Evolutionary conservation across 2,329 filamentous ascomycete genomes (phyloP).

Genomic region (Ophiostoma montium): DNA sequence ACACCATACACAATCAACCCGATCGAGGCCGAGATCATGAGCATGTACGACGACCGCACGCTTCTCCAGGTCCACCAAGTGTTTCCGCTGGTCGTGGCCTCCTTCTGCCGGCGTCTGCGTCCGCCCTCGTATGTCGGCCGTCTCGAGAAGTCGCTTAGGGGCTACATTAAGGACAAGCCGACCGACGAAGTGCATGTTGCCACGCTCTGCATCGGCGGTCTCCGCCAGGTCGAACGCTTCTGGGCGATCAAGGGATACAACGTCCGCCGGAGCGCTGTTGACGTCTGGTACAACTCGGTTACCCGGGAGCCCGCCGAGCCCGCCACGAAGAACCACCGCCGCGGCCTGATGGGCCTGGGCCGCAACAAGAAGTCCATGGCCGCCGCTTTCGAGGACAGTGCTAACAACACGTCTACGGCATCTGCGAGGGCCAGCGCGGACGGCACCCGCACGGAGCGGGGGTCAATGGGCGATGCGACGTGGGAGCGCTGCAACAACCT

Average conservation of each 20-base stretch:
- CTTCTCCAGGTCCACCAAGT: slow-evolving; percentile 49
- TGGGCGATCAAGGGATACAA: slow-evolving; percentile 57
- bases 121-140: slow-evolving; percentile 51
- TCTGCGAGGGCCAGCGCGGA: not conserved
- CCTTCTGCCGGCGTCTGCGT: slow-evolving; percentile 46
- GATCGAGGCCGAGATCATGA: slow-evolving; percentile 47
- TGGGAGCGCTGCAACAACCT: slow-evolving; percentile 23
- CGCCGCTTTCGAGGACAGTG: slow-evolving; percentile 20
- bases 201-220: slow-evolving; percentile 44
- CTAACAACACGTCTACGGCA: not conserved
- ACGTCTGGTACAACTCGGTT: slow-evolving; percentile 42
- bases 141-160: slow-evolving; percentile 46
- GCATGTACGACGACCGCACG: slow-evolving; percentile 49
- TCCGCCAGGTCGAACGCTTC: slow-evolving; percentile 47
- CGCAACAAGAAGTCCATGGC: slow-evolving; percentile 44
- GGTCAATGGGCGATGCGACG: slow-evolving; percentile 11
- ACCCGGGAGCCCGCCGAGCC: slow-evolving; percentile 30
- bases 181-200: slow-evolving; percentile 48
- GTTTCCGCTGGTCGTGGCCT: slow-evolving; percentile 49
- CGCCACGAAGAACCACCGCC: slow-evolving; percentile 32
- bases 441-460: slow-evolving; percentile 5
- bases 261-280: slow-evolving; percentile 41
- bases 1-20: slow-evolving; percentile 47
- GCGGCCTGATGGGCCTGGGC: slow-evolving; percentile 38
- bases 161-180: slow-evolving; percentile 48